phyloP scores from a whole-genome alignment of 2,329 filamentous ascomycete genomes.

The Neonectria coccinea region DNA sequence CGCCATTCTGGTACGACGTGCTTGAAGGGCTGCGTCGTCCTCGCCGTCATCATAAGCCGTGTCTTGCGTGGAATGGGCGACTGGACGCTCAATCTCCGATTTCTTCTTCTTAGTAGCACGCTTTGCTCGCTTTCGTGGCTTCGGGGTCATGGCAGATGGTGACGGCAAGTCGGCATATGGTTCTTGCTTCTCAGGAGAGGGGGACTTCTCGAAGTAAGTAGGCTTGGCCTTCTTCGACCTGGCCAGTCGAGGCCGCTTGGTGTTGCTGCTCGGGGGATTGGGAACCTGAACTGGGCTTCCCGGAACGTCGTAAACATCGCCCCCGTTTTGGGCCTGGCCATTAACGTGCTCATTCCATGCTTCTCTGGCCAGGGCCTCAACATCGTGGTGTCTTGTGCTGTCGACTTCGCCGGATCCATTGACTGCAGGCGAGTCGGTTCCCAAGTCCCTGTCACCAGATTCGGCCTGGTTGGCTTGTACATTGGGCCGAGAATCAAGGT shows the following conservation, averaged over 20 bases:
- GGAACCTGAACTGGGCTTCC: slow-evolving; percentile 38
- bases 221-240: slow-evolving; percentile 62
- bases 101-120: slow-evolving; percentile 45
- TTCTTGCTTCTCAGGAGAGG: slow-evolving; percentile 37
- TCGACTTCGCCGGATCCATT: slow-evolving; percentile 24
- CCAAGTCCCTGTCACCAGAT: slow-evolving; percentile 25
- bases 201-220: slow-evolving; percentile 56
- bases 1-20: slow-evolving; percentile 42
- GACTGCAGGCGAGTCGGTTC: slow-evolving; percentile 20
- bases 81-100: slow-evolving; percentile 33
- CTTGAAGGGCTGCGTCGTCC: slow-evolving; percentile 28
- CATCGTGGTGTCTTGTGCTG: slow-evolving; percentile 37
- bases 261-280: slow-evolving; percentile 38
- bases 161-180: slow-evolving; percentile 47
- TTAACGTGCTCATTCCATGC: slow-evolving; percentile 52
- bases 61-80: slow-evolving; percentile 40
- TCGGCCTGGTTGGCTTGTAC: slow-evolving; percentile 24
- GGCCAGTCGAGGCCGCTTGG: slow-evolving; percentile 50
- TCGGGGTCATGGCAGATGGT: slow-evolving; percentile 49
- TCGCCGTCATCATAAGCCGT: slow-evolving; percentile 36
- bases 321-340: slow-evolving; percentile 40
- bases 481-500: slow-evolving; percentile 35
- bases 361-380: slow-evolving; percentile 49
- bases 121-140: slow-evolving; percentile 48
- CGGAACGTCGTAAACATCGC: slow-evolving; percentile 44